phyloP scores from a whole-genome alignment of 2,329 filamentous ascomycete species.

The Verticillium longisporum region DNA sequence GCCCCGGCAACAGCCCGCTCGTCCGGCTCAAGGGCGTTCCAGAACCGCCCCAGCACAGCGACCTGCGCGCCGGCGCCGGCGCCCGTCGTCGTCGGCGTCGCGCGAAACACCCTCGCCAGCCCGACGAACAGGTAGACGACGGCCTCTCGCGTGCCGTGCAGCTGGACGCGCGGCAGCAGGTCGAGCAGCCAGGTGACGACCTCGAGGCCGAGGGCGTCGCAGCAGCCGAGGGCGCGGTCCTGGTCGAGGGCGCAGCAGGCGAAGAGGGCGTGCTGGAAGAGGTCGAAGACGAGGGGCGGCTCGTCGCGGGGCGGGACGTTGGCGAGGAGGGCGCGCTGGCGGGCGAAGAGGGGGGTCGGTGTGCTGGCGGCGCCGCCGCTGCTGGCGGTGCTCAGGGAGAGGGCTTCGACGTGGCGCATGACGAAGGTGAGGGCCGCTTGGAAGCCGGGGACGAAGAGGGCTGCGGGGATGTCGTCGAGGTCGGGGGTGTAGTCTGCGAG shows the following conservation, averaged over 20 bases:
- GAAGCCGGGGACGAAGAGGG: conserved; percentile 2
- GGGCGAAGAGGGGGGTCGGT: conserved; percentile 2
- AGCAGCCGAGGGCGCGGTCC: conserved; percentile 18
- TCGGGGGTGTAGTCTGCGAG: conserved; percentile 5
- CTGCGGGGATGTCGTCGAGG: background rate
- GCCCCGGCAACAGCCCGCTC: background rate
- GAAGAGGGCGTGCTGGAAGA: conserved; percentile 10
- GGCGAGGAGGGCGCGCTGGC: conserved; percentile 4
- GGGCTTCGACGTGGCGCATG: conserved; percentile 6
- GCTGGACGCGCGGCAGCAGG: conserved; percentile 12
- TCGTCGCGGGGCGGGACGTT: conserved; percentile 4
- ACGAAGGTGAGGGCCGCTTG: conserved; percentile 3
- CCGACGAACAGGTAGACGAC: conserved; percentile 7
- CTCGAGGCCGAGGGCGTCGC: conserved; percentile 14
- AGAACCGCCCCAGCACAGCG: conserved; percentile 5
- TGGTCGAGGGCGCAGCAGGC: conserved; percentile 21
- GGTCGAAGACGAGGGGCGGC: conserved; percentile 1
- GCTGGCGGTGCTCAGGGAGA: background rate
- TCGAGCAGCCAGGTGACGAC: conserved; percentile 17
- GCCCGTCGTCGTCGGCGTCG: background rate
- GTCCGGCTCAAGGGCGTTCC: conserved; percentile 7
- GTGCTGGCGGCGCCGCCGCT: too few relatives aligned
- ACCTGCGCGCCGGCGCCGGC: background rate
- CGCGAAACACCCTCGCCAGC: conserved; percentile 7
- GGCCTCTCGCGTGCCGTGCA: conserved; percentile 1